Percentiles rank a stretch among this genome's conserved stretches.
Evolutionary conservation across 2,329 filamentous ascomycete species (phyloP).

Genomic region (Colletotrichum orchidophilum): DNA sequence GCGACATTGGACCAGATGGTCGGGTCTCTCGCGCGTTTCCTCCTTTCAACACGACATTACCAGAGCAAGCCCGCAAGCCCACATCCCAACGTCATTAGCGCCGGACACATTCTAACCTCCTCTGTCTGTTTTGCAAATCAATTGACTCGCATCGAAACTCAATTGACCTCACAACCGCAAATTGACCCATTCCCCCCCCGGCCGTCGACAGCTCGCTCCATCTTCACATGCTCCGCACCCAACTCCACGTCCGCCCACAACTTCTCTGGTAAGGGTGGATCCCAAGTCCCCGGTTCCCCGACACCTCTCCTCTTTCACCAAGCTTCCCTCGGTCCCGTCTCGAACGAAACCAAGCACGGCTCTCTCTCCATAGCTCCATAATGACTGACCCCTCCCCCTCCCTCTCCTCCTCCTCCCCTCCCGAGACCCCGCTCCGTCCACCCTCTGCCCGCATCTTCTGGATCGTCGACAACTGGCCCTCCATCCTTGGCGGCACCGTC

Average conservation of each 20-base stretch:
- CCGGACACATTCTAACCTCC: not conserved
- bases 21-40: not conserved
- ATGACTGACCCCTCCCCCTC: not conserved
- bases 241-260: not conserved
- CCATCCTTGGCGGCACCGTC: conserved; percentile 32
- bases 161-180: not conserved
- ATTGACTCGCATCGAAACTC: not conserved
- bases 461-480: conserved; percentile 34
- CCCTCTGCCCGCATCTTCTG: conserved; percentile 23
- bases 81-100: not conserved
- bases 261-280: not conserved
- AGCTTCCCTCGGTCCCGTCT: not conserved
- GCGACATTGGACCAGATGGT: not conserved
- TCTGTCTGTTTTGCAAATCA: not conserved
- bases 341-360: not conserved
- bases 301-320: not conserved
- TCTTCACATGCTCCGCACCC: conserved; percentile 3
- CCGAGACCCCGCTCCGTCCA: conserved; percentile 25
- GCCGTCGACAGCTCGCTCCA: not conserved
- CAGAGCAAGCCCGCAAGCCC: not conserved
- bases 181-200: not conserved
- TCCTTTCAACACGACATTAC: not conserved
- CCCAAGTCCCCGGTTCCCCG: not conserved
- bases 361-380: not conserved
- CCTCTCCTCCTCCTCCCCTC: not conserved